Conservation (phyloP, 768 basidiomycete genomes). For the Termitomyces sp. region DNA sequence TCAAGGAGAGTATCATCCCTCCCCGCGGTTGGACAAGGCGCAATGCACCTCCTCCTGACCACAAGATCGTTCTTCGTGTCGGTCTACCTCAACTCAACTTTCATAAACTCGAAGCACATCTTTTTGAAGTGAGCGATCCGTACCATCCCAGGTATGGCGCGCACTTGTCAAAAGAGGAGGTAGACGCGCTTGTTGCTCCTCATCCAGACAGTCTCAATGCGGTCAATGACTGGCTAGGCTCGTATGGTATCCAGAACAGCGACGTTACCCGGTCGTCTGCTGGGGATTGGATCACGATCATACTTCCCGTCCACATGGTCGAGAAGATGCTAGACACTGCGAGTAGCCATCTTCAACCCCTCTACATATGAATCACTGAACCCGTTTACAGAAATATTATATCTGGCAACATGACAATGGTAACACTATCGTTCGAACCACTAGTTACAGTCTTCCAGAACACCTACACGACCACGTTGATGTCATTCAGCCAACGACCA, state of each 20-base stretch:
- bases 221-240: constrained; percentile 59
- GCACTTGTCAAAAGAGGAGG: constrained; percentile 62
- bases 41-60: constrained; percentile 38
- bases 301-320: constrained; percentile 51
- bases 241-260: constrained; percentile 47
- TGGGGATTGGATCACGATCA: constrained; percentile 63
- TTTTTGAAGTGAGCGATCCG: constrained; percentile 57
- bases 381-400: constrained; percentile 50
- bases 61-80: constrained; percentile 52
- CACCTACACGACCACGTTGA: constrained; percentile 58
- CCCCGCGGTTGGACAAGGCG: constrained; percentile 51
- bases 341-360: neutral
- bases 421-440: constrained; percentile 57
- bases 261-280: constrained; percentile 52
- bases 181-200: constrained; percentile 60
- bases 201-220: constrained; percentile 47
- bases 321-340: constrained; percentile 67
- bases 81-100: constrained; percentile 53
- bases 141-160: constrained; percentile 47
- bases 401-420: constrained; percentile 55
- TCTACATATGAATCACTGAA: neutral
- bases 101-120: constrained; percentile 41
- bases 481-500: constrained; percentile 68
- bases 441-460: constrained; percentile 61
- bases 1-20: constrained; percentile 29